Percentiles rank a stretch among this genome's conserved stretches.
These are phyloP conservation scores for Blepharisma japonicum DNA, from an alignment of 73 alveolate species.

Conservation along the genomic window DNA sequence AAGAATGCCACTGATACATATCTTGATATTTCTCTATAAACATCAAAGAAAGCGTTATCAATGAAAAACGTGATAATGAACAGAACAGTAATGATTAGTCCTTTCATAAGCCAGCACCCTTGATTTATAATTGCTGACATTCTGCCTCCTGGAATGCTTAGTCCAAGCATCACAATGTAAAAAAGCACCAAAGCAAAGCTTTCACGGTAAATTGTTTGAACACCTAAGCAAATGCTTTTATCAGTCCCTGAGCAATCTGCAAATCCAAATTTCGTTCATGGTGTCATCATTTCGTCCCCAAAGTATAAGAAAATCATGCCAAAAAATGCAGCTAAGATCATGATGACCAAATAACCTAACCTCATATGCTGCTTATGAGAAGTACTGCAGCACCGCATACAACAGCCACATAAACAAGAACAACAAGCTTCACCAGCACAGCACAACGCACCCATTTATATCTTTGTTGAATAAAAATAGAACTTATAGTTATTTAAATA, in stretches of 20 bases:
- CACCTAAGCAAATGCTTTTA: background rate
- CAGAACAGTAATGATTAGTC: background rate
- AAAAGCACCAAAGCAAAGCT: background rate
- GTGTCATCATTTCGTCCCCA: background rate
- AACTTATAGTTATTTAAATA: too few relatives aligned
- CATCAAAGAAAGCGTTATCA: background rate
- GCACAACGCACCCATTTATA: background rate
- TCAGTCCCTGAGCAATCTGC: slow-evolving; percentile 1
- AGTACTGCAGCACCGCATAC: slow-evolving; percentile 20
- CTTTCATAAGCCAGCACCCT: slow-evolving; percentile 21
- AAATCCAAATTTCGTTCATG: slow-evolving; percentile 1
- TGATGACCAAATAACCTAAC: background rate
- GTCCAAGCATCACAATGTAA: background rate
- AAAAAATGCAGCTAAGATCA: background rate
- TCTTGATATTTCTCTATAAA: slow-evolving; percentile 18
- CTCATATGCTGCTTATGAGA: slow-evolving; percentile 28
- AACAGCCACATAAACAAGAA: slow-evolving; percentile 17
- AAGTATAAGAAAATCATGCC: slow-evolving; percentile 11
- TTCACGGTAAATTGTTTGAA: slow-evolving; percentile 19
- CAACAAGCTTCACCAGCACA: slow-evolving; percentile 3
- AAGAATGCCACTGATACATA: background rate
- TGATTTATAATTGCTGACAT: background rate
- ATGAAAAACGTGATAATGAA: slow-evolving; percentile 1
- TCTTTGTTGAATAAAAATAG: too few relatives aligned
- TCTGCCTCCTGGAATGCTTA: background rate